phyloP scores from a whole-genome alignment of 2,329 filamentous ascomycete species.

The Cercospora sp. region DNA sequence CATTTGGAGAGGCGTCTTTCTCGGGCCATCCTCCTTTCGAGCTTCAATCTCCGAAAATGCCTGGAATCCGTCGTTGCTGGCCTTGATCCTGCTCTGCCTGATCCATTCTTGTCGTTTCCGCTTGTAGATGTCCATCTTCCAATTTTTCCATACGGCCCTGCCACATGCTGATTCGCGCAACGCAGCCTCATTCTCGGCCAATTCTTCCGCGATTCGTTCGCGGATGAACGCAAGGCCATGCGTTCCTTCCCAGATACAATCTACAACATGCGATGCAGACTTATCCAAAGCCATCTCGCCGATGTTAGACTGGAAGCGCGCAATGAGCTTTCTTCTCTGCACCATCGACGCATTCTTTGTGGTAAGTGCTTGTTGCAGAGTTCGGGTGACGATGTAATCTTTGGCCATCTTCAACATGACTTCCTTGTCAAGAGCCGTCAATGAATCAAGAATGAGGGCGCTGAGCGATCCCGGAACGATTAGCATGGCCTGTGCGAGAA shows the following conservation, averaged over 20 bases:
- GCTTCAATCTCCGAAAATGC: slow-evolving; percentile 50
- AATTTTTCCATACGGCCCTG: slow-evolving; percentile 70
- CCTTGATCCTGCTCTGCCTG: slow-evolving; percentile 55
- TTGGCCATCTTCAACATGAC: slow-evolving; percentile 63
- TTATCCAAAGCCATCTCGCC: slow-evolving; percentile 61
- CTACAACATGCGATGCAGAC: slow-evolving; percentile 66
- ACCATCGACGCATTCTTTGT: slow-evolving; percentile 55
- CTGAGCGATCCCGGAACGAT: slow-evolving; percentile 67
- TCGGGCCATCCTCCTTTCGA: slow-evolving; percentile 27
- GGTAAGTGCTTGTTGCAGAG: slow-evolving; percentile 63
- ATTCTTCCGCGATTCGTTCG: slow-evolving; percentile 65
- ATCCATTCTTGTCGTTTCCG: slow-evolving; percentile 64
- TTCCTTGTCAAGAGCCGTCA: slow-evolving; percentile 53
- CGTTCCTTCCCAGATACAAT: slow-evolving; percentile 65
- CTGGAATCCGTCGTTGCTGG: slow-evolving; percentile 53
- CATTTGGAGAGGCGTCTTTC: slow-evolving; percentile 56
- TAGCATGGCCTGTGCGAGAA: slow-evolving; percentile 79
- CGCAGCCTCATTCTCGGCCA: slow-evolving; percentile 58
- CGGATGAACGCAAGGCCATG: slow-evolving; percentile 65
- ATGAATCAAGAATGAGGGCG: slow-evolving; percentile 66
- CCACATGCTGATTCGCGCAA: slow-evolving; percentile 66
- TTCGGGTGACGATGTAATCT: slow-evolving; percentile 58
- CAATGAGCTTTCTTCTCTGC: slow-evolving; percentile 63
- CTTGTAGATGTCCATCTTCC: slow-evolving; percentile 72
- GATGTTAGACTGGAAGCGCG: slow-evolving; percentile 63